A percentile compares a stretch with the other conserved stretches of the same genome.
Conservation (phyloP, 192 early-diverging fungal genomes). For the Linnemannia exigua region DNA sequence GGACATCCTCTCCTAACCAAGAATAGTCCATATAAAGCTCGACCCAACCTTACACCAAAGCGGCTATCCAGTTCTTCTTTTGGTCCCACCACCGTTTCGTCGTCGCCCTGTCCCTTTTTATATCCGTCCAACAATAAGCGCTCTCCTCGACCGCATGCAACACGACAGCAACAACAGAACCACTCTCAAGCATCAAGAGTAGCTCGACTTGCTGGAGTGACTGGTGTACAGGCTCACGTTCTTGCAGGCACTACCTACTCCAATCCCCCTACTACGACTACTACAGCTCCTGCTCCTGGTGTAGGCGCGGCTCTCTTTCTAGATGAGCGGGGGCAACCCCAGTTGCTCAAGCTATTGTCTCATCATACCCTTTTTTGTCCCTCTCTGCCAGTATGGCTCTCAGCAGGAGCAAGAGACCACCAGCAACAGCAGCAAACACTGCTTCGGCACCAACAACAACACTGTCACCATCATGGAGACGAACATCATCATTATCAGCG, state of each 20-base stretch:
- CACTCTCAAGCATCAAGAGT: not conserved
- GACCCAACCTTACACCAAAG: not conserved
- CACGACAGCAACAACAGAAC: not conserved
- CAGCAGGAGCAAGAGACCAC: not conserved
- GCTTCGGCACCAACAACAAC: not conserved
- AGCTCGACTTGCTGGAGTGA: not conserved
- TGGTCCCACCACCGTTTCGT: not conserved
- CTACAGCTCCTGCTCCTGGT: not conserved
- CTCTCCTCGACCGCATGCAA: not conserved
- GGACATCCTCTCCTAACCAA: not conserved
- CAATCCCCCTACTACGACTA: no score
- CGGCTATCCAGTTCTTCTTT: not conserved
- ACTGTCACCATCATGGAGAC: not conserved
- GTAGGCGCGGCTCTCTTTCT: not conserved
- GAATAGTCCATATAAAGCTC: not conserved
- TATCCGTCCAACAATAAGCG: not conserved
- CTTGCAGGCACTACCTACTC: not conserved
- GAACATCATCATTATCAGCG: not conserved
- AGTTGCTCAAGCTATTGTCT: conserved; percentile 19
- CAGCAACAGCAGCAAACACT: not conserved
- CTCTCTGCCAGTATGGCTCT: not conserved
- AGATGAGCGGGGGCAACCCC: conserved; percentile 18
- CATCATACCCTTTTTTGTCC: not conserved
- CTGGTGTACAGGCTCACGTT: not conserved
- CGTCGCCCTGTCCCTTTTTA: not conserved